Base-by-base conservation (phyloP, 2,329 filamentous ascomycete genomes). In the Colletotrichum liaoningense region DNA sequence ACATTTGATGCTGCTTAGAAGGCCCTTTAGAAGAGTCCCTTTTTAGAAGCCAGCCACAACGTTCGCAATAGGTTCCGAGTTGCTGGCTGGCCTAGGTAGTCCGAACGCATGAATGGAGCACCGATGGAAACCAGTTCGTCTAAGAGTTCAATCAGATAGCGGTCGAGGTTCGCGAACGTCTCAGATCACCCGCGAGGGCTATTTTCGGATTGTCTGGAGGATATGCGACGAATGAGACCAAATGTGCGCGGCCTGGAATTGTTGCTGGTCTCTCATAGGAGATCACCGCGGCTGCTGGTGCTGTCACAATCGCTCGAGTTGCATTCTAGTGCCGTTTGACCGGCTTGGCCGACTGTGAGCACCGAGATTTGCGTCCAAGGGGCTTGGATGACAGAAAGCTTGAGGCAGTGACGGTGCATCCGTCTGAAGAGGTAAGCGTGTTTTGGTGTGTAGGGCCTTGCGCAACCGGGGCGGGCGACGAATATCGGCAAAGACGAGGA, bases 341-440 rank as follows among this genome's bases (percentile, higher is more conserved):
- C 62, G 67, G 42, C 67, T 66, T 70, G 67, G 67, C 67, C 33
- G 14, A 16, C 22, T 26, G 55, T 9, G 35, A 22, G 14, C 38
- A 30, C 33, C 30, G 24, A 33, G 22, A 14, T 38, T 63, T 42
- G 38, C 24, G 14, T 56, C 35, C 8, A 30, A 68, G 46, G 33
- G 56, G 33, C 60, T 58, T 70, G 67, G 60, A 73, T 73, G 67
- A 52, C 62, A 73, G 71, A 57, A 66, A 73, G 67, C 60, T 71
- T 71, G 49, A 63, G 58, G n/a, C 30, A 22, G 46, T 30, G 49
- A 69, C 58, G 26, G 54, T 30, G 65, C 26, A 38, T 66, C 60
- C 67, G 49, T 66, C 71, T 52, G 67, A 71, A 73, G 60, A 49
- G 35, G 62, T 5, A 46, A 64, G 22, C n/a, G 52, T 42, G 52